These are phyloP conservation scores for Pulicaria dysenterica DNA, from an alignment of 129 eudicot species.

Conservation along the genomic window DNA sequence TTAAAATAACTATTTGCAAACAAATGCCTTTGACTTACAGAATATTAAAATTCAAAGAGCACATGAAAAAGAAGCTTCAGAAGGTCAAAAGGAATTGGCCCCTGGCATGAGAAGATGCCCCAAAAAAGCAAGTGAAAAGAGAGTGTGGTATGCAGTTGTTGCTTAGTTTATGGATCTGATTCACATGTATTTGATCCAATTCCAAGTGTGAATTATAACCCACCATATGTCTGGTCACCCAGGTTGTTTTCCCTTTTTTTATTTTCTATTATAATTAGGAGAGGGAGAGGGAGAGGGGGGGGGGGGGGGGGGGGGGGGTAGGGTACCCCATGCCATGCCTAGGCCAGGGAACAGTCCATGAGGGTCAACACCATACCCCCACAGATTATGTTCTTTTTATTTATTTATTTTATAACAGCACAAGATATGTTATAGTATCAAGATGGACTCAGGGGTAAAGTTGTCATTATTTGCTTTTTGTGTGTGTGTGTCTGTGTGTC, in stretches of 20 bases:
- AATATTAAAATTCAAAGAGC: constrained; percentile 2
- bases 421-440: too few relatives aligned
- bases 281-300: constrained; percentile 3
- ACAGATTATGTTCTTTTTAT: too few relatives aligned
- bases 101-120: constrained; percentile 15
- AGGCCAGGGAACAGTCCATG: constrained; percentile 30
- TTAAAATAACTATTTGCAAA: background rate
- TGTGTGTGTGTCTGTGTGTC: too few relatives aligned
- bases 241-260: constrained; percentile 21
- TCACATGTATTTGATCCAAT: constrained; percentile 38
- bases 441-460: too few relatives aligned
- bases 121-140: constrained; percentile 23
- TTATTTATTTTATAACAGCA: too few relatives aligned
- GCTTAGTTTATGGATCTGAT: constrained; percentile 42
- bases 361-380: constrained; percentile 26
- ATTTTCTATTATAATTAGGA: too few relatives aligned
- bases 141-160: constrained; percentile 27
- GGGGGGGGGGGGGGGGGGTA: constrained; percentile 1
- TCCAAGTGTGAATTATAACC: constrained; percentile 27
- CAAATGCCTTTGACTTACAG: constrained; percentile 22
- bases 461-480: background rate
- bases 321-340: constrained; percentile 14
- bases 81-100: constrained; percentile 26
- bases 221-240: constrained; percentile 30
- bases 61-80: constrained; percentile 27